Percentiles rank a stretch among this genome's conserved stretches.
phyloP scores from a whole-genome alignment of 768 basidiomycete species.

The Cystobasidium tubakii region DNA sequence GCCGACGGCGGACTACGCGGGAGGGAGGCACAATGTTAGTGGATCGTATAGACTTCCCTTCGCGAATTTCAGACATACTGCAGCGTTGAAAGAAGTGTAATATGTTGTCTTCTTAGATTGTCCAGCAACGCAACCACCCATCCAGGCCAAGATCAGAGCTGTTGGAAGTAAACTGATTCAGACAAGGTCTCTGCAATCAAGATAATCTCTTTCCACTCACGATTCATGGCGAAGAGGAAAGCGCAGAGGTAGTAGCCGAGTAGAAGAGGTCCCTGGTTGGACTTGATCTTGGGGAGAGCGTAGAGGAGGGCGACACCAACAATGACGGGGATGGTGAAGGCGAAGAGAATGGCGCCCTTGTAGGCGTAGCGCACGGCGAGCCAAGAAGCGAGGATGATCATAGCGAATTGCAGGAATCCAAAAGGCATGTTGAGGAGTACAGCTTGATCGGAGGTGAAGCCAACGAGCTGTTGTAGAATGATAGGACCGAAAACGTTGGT shows the following conservation, averaged over 20 bases:
- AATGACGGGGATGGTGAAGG: constrained; percentile 44
- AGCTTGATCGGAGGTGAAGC: constrained; percentile 26
- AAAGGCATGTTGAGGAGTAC: constrained; percentile 35
- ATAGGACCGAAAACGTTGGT: constrained; percentile 44
- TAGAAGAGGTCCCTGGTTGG: constrained; percentile 44
- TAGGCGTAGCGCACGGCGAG: constrained; percentile 43
- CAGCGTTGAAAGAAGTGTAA: constrained; percentile 44
- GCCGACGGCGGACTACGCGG: constrained; percentile 39
- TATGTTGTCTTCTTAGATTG: constrained; percentile 36
- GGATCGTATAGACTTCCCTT: too few species aligned
- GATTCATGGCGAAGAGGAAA: constrained; percentile 49
- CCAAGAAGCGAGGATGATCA: constrained; percentile 45
- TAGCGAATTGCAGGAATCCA: constrained; percentile 46
- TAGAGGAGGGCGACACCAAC: constrained; percentile 46
- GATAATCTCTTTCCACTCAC: constrained; percentile 38
- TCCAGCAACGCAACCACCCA: constrained; percentile 47
- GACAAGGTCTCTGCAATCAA: constrained; percentile 37
- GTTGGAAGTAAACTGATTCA: neutral
- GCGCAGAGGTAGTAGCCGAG: constrained; percentile 49
- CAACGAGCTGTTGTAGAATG: constrained; percentile 37
- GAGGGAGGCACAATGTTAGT: too few species aligned
- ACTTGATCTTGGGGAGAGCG: constrained; percentile 34
- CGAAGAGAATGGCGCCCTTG: constrained; percentile 44
- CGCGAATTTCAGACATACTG: constrained; percentile 11
- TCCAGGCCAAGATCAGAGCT: constrained; percentile 48